Evolutionary conservation across 345 rosid species (phyloP).

Genomic region (Moricandia arvensis): DNA sequence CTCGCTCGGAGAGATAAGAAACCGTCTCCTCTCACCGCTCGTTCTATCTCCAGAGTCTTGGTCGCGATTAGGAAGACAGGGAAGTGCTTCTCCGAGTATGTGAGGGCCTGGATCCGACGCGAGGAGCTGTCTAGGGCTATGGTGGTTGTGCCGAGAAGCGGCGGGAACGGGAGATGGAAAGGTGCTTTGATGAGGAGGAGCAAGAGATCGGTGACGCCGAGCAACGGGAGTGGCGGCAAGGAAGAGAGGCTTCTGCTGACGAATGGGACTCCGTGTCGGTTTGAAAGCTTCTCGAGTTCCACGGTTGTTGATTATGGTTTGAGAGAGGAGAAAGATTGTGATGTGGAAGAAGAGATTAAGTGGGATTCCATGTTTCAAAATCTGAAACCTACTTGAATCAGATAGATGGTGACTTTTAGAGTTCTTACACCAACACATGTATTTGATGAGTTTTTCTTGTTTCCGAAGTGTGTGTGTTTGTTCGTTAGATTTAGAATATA

Average conservation of each 20-base stretch:
- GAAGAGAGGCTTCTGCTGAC: conserved; percentile 63
- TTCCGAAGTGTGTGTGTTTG: background rate
- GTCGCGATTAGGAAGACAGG: conserved; percentile 63
- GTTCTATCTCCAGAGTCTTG: conserved; percentile 49
- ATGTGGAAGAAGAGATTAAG: conserved; percentile 61
- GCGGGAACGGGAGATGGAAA: too few relatives aligned
- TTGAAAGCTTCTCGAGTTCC: conserved; percentile 53
- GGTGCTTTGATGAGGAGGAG: conserved; percentile 60
- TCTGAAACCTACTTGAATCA: conserved; percentile 69
- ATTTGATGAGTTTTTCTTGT: background rate
- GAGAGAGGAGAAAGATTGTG: conserved; percentile 35
- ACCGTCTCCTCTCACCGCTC: conserved; percentile 2
- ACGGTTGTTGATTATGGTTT: conserved; percentile 28
- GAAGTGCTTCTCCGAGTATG: conserved; percentile 45
- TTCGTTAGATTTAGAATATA: background rate
- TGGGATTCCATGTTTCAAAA: conserved; percentile 97
- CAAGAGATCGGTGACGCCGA: conserved; percentile 34
- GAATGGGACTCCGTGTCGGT: conserved; percentile 50
- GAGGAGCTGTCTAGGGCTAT: conserved; percentile 58
- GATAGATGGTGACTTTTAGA: background rate
- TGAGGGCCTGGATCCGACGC: conserved; percentile 49
- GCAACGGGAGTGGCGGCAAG: conserved; percentile 15
- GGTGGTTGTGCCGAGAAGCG: conserved; percentile 39
- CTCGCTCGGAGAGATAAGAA: conserved; percentile 58
- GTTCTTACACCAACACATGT: background rate